Conservation (phyloP, 768 basidiomycete genomes). For the Rubroboletus pulcherrimus region DNA sequence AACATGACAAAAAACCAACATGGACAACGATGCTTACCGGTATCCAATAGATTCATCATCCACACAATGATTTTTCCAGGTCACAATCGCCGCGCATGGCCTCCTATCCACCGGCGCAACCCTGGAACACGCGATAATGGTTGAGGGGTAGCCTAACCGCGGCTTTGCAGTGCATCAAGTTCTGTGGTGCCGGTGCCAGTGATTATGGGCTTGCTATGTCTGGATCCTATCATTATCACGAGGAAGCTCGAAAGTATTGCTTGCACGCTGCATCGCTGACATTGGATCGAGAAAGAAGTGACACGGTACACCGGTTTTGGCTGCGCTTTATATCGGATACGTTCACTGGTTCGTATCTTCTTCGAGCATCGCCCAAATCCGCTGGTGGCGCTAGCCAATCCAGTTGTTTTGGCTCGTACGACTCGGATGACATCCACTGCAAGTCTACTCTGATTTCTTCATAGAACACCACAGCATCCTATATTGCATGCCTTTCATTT, state of each 20-base stretch:
- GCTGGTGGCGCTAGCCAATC: neutral
- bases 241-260: constrained; percentile 9
- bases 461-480: constrained; percentile 15
- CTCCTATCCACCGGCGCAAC: constrained; percentile 10
- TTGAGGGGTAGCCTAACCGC: constrained; percentile 4
- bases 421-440: neutral
- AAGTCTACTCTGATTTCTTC: neutral
- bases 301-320: constrained; percentile 13
- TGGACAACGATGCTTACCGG: neutral
- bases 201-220: constrained; percentile 9
- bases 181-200: neutral
- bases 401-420: constrained; percentile 14
- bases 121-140: constrained; percentile 3
- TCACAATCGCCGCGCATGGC: neutral
- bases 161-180: constrained; percentile 2
- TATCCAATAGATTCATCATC: neutral
- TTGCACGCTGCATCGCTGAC: constrained; percentile 8
- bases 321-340: constrained; percentile 6
- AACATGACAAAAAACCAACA: neutral
- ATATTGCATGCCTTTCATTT: neutral
- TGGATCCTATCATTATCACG: neutral
- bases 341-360: constrained; percentile 7
- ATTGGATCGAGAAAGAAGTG: constrained; percentile 18
- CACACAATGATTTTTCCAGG: neutral
- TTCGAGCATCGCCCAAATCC: constrained; percentile 16